Evolutionary conservation across 164 flowering plant genomes (phyloP).

Genomic region (Echeveria elegans): DNA sequence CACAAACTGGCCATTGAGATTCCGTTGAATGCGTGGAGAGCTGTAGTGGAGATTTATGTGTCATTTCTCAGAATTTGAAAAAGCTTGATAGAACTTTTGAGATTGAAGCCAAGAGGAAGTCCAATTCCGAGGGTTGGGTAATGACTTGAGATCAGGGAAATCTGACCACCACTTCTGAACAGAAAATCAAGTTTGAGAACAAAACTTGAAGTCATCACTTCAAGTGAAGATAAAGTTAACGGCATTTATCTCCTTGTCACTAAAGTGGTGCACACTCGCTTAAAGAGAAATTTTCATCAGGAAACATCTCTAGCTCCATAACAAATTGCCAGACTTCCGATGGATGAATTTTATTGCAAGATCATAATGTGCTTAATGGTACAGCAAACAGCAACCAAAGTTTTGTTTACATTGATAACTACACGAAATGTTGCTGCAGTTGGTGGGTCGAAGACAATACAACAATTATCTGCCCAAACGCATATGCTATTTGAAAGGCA

Average conservation of each 20-base stretch:
- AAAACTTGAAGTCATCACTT: conserved; percentile 23
- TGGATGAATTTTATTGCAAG: conserved; percentile 75
- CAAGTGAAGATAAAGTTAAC: conserved; percentile 24
- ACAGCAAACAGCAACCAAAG: conserved; percentile 36
- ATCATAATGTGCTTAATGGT: conserved; percentile 55
- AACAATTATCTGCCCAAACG: conserved; percentile 19
- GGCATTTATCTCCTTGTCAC: conserved; percentile 27
- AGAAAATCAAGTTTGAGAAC: conserved; percentile 33
- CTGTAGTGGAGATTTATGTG: conserved; percentile 57
- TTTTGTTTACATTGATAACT: conserved; percentile 24
- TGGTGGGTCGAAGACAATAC: conserved; percentile 33
- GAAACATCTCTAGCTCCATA: conserved; percentile 11
- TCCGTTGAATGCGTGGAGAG: conserved; percentile 39
- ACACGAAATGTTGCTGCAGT: conserved; percentile 24
- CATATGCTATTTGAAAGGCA: background rate
- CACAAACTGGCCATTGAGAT: no score
- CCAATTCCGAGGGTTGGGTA: conserved; percentile 52
- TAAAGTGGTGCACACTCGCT: conserved; percentile 34
- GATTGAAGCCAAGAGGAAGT: conserved; percentile 28
- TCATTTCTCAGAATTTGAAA: conserved; percentile 55
- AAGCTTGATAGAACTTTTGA: conserved; percentile 47
- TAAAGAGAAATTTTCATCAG: conserved; percentile 19
- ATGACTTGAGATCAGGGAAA: conserved; percentile 39
- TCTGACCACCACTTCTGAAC: conserved; percentile 32
- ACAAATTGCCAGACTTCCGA: conserved; percentile 36